These are phyloP conservation scores for Sarocladium oryzae DNA, from an alignment of 2,329 filamentous ascomycete genomes.

Conservation along the genomic window DNA sequence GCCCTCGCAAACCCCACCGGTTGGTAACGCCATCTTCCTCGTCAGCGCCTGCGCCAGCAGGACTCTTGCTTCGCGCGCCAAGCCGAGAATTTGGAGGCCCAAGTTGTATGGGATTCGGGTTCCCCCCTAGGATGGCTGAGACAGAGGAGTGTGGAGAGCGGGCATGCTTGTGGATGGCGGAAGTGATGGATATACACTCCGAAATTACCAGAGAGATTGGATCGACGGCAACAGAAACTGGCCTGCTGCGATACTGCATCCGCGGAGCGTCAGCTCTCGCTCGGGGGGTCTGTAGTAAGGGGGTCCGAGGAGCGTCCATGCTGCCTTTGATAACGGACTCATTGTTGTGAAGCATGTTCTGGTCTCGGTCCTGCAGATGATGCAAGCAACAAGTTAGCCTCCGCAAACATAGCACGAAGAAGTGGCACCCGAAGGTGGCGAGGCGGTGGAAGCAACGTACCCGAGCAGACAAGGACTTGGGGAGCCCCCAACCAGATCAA, in stretches of 20 bases:
- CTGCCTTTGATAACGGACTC: constrained; percentile 5
- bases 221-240: constrained; percentile 76
- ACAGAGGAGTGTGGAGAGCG: constrained; percentile 95
- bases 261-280: constrained; percentile 30
- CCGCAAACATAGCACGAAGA: background rate
- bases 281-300: constrained; percentile 15
- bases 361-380: background rate
- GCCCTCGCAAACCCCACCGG: constrained; percentile 87
- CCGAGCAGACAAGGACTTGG: background rate
- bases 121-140: constrained; percentile 85
- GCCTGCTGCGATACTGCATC: constrained; percentile 54
- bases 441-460: background rate
- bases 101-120: constrained; percentile 50
- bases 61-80: constrained; percentile 35
- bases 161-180: constrained; percentile 95
- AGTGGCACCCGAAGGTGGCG: background rate
- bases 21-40: constrained; percentile 61
- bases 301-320: constrained; percentile 12
- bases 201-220: constrained; percentile 91
- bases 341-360: constrained; percentile 6
- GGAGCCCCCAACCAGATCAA: background rate
- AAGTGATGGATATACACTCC: constrained; percentile 98
- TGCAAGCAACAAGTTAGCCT: background rate
- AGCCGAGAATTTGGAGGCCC: constrained; percentile 38
- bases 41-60: constrained; percentile 24